Conservation (phyloP, 257 asterid genomes). For the Ocimum tenuiflorum region DNA sequence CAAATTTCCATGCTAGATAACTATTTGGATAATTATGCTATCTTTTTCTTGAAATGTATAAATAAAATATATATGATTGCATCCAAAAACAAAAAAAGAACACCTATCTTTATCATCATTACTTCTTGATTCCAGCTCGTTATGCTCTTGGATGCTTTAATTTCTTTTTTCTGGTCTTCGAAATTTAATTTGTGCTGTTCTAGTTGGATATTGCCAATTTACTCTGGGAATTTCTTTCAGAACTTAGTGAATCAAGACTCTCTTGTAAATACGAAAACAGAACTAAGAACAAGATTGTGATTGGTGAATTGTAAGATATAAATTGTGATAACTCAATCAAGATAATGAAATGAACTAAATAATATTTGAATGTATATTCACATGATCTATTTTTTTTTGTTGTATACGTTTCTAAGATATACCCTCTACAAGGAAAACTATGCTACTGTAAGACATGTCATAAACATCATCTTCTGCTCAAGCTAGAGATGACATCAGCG, state of each 20-base stretch:
- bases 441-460: not conserved
- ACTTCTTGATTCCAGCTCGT: not conserved
- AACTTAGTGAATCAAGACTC: too few relatives aligned
- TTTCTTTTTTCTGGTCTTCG: not conserved
- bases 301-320: too few relatives aligned
- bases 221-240: too few relatives aligned
- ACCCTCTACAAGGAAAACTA: not conserved
- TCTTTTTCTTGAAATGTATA: not conserved
- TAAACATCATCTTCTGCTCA: not conserved
- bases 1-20: not conserved
- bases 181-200: not conserved
- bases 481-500: not conserved
- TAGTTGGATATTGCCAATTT: too few relatives aligned
- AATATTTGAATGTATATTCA: not conserved
- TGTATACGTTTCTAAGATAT: not conserved
- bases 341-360: too few relatives aligned
- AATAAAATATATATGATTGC: not conserved
- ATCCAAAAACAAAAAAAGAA: too few relatives aligned
- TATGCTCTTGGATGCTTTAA: not conserved
- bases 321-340: too few relatives aligned
- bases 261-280: too few relatives aligned
- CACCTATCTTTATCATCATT: not conserved
- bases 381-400: not conserved
- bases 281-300: too few relatives aligned
- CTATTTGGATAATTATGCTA: not conserved